A percentile compares a stretch with the other conserved stretches of the same genome.
phyloP scores from a whole-genome alignment of 495 filamentous ascomycete species.

The Amniculicola lignicola region DNA sequence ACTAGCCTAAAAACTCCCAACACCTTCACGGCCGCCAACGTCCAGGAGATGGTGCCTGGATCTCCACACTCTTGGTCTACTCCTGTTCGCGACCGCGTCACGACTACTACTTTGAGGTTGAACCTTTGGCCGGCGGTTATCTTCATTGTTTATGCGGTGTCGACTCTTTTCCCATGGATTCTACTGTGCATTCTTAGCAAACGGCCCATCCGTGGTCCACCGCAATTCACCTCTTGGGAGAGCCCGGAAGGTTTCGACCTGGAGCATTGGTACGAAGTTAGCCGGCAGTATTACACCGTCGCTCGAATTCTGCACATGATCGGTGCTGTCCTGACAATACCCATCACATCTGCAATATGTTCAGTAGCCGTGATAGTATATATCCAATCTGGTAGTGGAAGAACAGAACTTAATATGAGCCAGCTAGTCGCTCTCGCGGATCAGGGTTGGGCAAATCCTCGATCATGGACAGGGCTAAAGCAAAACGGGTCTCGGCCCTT shows the following conservation, averaged over 20 bases:
- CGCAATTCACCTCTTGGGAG: not conserved
- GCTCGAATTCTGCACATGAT: not conserved
- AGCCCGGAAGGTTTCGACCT: not conserved
- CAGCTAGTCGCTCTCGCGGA: constrained; percentile 9
- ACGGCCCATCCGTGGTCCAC: not conserved
- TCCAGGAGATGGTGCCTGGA: not conserved
- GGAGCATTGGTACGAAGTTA: not conserved
- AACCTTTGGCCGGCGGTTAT: not conserved
- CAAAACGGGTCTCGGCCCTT: constrained; percentile 1
- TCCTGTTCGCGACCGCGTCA: not conserved
- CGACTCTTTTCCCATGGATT: not conserved
- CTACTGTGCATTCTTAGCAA: not conserved
- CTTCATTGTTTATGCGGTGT: not conserved
- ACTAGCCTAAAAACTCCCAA: not conserved
- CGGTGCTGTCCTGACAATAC: constrained; percentile 10
- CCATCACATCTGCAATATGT: constrained; percentile 11
- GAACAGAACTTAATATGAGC: constrained; percentile 1
- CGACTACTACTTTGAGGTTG: not conserved
- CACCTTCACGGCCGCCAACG: not conserved
- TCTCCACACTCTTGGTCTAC: not conserved
- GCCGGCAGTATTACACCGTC: constrained; percentile 3
- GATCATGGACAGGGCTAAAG: not conserved
- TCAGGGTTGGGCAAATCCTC: constrained; percentile 5
- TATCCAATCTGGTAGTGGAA: constrained; percentile 1
- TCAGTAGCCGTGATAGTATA: constrained; percentile 6